Base-by-base conservation (phyloP, 1,139 yeast genomes). In the Yamadazyma triangularis region DNA sequence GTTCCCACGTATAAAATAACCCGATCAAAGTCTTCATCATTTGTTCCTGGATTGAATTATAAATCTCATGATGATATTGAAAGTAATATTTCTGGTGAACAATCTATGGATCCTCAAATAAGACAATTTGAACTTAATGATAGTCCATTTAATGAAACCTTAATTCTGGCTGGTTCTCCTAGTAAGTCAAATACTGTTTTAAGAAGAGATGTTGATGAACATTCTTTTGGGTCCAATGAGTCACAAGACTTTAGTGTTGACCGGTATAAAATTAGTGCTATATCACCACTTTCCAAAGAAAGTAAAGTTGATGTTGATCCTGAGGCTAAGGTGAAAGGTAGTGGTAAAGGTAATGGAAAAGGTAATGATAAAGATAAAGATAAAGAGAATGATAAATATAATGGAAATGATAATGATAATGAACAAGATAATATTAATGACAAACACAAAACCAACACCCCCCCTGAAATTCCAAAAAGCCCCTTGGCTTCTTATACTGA, bases 101-200 rank as follows among this genome's bases (percentile, higher is more conserved):
- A 18, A 7, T 6, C 20, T 18, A 9, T 7, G 9, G 20, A 18
- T 18, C 8, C 20, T 7, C 6, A 9, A 7, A 6, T 9, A 7
- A 11, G 7, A 10, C 23, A 21, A 10, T 8, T 8, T 21, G 11
- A 22, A 4, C 10, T 26, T 13, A 11, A 25, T 14, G 51, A 42
- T 23, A 48, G 53, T 33, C 23, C 39, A 3, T 44, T 51, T 27
- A 51, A 50, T 30, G 53, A 34, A 9, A 47, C 55, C 4, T 34
- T 49, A 23, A 23, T 48, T 4, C 45, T 44, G 36, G 28, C 46
- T 3, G 37, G 43, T 4, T 42, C 51, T 4, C 42, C 47, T 4
- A 26, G 26, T 20, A 21, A 29, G 9, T 24, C 26, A 9, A 30
- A 38, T n/a, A 43, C 50, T 4, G 45, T 44, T 5, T 36, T 47